phyloP scores from a whole-genome alignment of 768 basidiomycete genomes.

The Arthromyces matolae region DNA sequence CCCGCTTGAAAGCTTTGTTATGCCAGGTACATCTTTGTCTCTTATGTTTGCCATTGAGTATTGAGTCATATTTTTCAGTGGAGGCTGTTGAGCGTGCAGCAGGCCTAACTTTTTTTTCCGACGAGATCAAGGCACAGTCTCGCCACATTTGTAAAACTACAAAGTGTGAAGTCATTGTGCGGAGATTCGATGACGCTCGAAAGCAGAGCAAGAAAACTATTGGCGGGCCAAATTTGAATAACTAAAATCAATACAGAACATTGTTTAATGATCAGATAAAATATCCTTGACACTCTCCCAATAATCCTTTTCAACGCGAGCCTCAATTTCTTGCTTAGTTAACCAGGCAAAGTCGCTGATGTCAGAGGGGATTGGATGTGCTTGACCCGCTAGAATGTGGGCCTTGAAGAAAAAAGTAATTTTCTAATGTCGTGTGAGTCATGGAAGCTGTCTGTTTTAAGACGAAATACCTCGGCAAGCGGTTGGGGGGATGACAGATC shows the following conservation, averaged over 20 bases:
- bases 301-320: conserved; percentile 62
- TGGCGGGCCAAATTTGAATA: conserved; percentile 38
- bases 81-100: conserved; percentile 90
- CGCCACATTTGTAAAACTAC: conserved; percentile 88
- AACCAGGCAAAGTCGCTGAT: conserved; percentile 88
- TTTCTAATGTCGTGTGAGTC: conserved; percentile 39
- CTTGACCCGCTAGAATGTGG: conserved; percentile 89
- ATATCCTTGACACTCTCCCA: conserved; percentile 80
- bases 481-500: conserved; percentile 23
- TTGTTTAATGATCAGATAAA: conserved; percentile 60
- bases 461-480: conserved; percentile 36
- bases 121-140: conserved; percentile 65
- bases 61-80: conserved; percentile 44
- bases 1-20: conserved; percentile 74
- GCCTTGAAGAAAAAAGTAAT: conserved; percentile 90
- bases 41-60: too few species aligned
- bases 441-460: not conserved
- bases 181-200: conserved; percentile 87
- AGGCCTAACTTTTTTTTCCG: conserved; percentile 84
- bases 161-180: conserved; percentile 83
- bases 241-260: conserved; percentile 11
- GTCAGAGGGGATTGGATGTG: conserved; percentile 48
- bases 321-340: conserved; percentile 85
- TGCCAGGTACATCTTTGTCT: conserved; percentile 57
- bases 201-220: conserved; percentile 60